Evolutionary conservation across 2,329 filamentous ascomycete genomes (phyloP).

Genomic region (Phialemonium atrogriseum): DNA sequence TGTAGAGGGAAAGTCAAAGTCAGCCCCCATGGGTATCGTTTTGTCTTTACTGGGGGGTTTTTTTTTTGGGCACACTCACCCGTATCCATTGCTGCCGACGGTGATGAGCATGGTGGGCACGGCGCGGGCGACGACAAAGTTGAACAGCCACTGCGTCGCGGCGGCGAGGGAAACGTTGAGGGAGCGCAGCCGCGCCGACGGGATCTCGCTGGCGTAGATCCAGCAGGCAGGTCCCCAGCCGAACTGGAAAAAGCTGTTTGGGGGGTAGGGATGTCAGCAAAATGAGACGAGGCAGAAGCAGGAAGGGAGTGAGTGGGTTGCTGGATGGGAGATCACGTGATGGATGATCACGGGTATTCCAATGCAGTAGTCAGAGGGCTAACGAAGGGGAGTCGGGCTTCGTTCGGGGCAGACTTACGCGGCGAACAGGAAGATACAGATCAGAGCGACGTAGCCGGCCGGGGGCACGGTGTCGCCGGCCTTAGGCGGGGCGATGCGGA

Average conservation of each 20-base stretch:
- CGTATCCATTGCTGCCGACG: conserved; percentile 27
- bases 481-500: conserved; percentile 47
- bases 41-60: not conserved
- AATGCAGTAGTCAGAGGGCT: no score
- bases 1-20: conserved; percentile 3
- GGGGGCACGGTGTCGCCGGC: conserved; percentile 40
- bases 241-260: conserved; percentile 39
- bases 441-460: conserved; percentile 55
- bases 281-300: not conserved
- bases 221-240: conserved; percentile 62
- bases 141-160: conserved; percentile 62
- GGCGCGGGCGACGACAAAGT: conserved; percentile 57
- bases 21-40: not conserved
- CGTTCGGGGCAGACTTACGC: conserved; percentile 12
- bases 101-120: conserved; percentile 55
- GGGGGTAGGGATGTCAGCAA: no score
- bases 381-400: no score
- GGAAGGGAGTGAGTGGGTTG: not conserved
- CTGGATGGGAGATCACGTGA: not conserved
- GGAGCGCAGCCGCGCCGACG: conserved; percentile 51
- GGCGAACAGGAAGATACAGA: conserved; percentile 59
- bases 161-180: conserved; percentile 58
- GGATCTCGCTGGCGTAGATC: conserved; percentile 47
- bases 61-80: conserved; percentile 11
- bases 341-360: no score